Percentiles rank a stretch among this genome's conserved stretches.
phyloP scores from a whole-genome alignment of 768 basidiomycete genomes.

The Kondoa malvinella region DNA sequence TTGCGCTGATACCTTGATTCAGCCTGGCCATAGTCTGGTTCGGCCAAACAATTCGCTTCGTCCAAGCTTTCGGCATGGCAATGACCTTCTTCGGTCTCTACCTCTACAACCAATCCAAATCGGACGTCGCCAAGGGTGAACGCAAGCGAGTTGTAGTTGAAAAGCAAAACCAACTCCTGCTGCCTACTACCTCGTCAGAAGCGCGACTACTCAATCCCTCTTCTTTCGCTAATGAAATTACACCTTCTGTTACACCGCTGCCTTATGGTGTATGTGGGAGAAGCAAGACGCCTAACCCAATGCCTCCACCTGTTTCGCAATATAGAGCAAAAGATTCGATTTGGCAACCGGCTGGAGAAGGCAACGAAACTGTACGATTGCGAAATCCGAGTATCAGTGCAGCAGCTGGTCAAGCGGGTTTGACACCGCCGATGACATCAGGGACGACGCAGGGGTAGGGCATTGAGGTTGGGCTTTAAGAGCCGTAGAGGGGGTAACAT shows the following conservation, averaged over 20 bases:
- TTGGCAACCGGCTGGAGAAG: neutral
- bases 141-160: conserved; percentile 20
- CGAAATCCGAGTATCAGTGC: neutral
- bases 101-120: conserved; percentile 90
- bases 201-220: conserved; percentile 1
- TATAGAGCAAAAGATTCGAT: neutral
- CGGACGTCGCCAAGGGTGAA: conserved; percentile 83
- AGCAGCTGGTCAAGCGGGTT: neutral
- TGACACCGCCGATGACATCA: too few species aligned
- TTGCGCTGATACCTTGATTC: neutral
- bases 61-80: conserved; percentile 77
- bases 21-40: conserved; percentile 90
- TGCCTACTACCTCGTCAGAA: conserved; percentile 23
- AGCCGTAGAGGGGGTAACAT: too few species aligned
- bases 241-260: neutral
- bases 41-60: conserved; percentile 59
- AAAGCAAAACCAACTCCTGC: conserved; percentile 20
- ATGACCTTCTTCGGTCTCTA: conserved; percentile 79
- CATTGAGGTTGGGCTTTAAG: too few species aligned
- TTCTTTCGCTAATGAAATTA: neutral
- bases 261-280: too few species aligned
- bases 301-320: neutral
- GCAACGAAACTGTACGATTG: neutral
- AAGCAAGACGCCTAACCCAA: too few species aligned
- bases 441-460: too few species aligned